A percentile compares a stretch with the other conserved stretches of the same genome.
These are phyloP conservation scores for Candida hispaniensis DNA, from an alignment of 805 yeast genomes.

Conservation along the genomic window DNA sequence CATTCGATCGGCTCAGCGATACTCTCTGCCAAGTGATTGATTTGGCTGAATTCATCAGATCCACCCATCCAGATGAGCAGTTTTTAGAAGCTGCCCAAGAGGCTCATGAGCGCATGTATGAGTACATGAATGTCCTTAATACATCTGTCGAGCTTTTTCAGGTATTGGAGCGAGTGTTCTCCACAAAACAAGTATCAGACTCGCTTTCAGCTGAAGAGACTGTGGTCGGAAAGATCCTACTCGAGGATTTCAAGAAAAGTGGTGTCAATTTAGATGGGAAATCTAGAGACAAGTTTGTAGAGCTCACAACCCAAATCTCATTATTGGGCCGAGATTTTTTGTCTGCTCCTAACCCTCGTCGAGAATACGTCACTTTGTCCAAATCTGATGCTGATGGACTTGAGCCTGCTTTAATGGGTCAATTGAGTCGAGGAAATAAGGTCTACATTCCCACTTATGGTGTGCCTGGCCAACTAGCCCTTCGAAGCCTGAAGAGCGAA, in stretches of 20 bases:
- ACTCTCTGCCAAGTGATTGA: slow-evolving; percentile 86
- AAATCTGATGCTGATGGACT: slow-evolving; percentile 26
- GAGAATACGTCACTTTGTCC: slow-evolving; percentile 21
- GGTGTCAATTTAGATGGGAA: slow-evolving; percentile 69
- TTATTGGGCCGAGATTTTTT: slow-evolving; percentile 68
- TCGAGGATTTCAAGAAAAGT: slow-evolving; percentile 79
- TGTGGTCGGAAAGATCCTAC: slow-evolving; percentile 67
- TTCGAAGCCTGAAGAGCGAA: slow-evolving; percentile 48
- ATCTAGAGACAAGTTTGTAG: slow-evolving; percentile 59
- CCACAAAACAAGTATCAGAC: slow-evolving; percentile 29
- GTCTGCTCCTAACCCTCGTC: slow-evolving; percentile 34
- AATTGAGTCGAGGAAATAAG: slow-evolving; percentile 19
- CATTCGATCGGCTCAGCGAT: slow-evolving; percentile 78
- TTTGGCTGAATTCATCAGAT: slow-evolving; percentile 82
- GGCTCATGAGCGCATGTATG: slow-evolving; percentile 81
- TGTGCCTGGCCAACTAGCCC: slow-evolving; percentile 50
- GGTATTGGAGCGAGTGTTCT: slow-evolving; percentile 47
- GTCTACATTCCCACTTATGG: slow-evolving; percentile 47
- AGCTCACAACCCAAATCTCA: slow-evolving; percentile 70
- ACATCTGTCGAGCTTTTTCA: slow-evolving; percentile 65
- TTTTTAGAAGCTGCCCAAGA: slow-evolving; percentile 75
- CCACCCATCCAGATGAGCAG: slow-evolving; percentile 64
- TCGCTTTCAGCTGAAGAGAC: slow-evolving; percentile 61
- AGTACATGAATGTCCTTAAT: slow-evolving; percentile 85
- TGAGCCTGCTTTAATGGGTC: slow-evolving; percentile 25